Percentiles rank a stretch among this genome's conserved stretches.
phyloP scores from a whole-genome alignment of 805 yeast genomes.

The Phaffomyces opuntiae region DNA sequence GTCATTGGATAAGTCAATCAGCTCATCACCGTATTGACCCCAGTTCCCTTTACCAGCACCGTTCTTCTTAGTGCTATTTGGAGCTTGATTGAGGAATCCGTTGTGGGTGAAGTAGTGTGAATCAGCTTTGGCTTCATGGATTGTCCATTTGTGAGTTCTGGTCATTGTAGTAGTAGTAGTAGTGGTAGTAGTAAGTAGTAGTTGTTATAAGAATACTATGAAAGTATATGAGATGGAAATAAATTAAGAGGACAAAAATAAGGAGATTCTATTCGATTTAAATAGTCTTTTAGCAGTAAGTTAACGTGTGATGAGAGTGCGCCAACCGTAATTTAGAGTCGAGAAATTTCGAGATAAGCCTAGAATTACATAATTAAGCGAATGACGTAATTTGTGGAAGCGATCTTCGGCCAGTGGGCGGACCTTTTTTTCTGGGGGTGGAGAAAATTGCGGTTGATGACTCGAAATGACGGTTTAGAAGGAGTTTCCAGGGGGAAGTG shows the following conservation, averaged over 20 bases:
- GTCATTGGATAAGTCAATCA: slow-evolving; percentile 45
- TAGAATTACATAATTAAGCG: too few species aligned
- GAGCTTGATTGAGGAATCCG: slow-evolving; percentile 62
- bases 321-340: too few species aligned
- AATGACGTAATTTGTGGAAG: too few species aligned
- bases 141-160: slow-evolving; percentile 73
- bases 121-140: slow-evolving; percentile 49
- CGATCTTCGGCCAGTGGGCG: too few species aligned
- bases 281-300: too few species aligned
- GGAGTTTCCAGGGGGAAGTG: too few species aligned
- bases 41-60: slow-evolving; percentile 88
- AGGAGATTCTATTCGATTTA: too few species aligned
- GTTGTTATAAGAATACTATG: background rate
- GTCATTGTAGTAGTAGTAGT: slow-evolving; percentile 38
- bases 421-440: too few species aligned
- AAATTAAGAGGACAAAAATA: background rate
- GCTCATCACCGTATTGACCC: slow-evolving; percentile 80
- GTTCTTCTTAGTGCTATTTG: slow-evolving; percentile 69
- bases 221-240: background rate
- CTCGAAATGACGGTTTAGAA: too few species aligned
- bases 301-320: too few species aligned
- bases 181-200: background rate
- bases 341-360: too few species aligned
- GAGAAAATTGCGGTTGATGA: too few species aligned
- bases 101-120: slow-evolving; percentile 75